Percentiles rank a stretch among this genome's conserved stretches.
These are phyloP conservation scores for Phialemoniopsis sp. DNA, from an alignment of 2,329 filamentous ascomycete species.

Conservation along the genomic window DNA sequence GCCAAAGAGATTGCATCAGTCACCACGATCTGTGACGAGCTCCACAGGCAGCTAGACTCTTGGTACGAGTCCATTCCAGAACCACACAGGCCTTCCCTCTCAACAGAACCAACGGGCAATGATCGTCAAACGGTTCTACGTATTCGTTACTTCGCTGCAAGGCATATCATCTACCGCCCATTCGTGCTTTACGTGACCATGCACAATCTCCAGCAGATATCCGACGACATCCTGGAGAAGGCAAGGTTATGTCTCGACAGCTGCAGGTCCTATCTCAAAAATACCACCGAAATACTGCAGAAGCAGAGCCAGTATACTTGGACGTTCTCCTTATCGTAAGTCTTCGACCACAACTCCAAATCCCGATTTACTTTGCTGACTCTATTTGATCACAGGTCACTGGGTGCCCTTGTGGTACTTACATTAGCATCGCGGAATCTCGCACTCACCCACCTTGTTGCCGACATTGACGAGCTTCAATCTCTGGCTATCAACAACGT, in stretches of 20 bases:
- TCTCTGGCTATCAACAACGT: slow-evolving; percentile 19
- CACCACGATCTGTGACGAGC: slow-evolving; percentile 20
- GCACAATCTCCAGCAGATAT: slow-evolving; percentile 7
- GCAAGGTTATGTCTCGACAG: slow-evolving; percentile 23
- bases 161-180: slow-evolving; percentile 25
- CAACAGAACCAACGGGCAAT: slow-evolving; percentile 11
- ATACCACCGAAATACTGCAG: slow-evolving; percentile 17
- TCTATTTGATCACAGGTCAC: slow-evolving; percentile 13
- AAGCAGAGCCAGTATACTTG: slow-evolving; percentile 25
- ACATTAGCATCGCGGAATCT: slow-evolving; percentile 22
- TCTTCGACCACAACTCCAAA: not conserved
- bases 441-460: slow-evolving; percentile 17
- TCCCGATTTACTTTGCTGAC: too few species aligned
- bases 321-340: slow-evolving; percentile 26
- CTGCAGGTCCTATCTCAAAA: slow-evolving; percentile 21
- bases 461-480: slow-evolving; percentile 23
- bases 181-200: slow-evolving; percentile 23
- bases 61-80: slow-evolving; percentile 27
- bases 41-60: slow-evolving; percentile 20
- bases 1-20: slow-evolving; percentile 19
- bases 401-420: slow-evolving; percentile 23
- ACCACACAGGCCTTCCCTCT: slow-evolving; percentile 17
- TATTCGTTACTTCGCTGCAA: slow-evolving; percentile 24
- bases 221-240: slow-evolving; percentile 18
- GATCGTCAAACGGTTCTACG: slow-evolving; percentile 19